These are phyloP conservation scores for Populus tomentosa DNA, from an alignment of 441 rosid species.

Conservation along the genomic window DNA sequence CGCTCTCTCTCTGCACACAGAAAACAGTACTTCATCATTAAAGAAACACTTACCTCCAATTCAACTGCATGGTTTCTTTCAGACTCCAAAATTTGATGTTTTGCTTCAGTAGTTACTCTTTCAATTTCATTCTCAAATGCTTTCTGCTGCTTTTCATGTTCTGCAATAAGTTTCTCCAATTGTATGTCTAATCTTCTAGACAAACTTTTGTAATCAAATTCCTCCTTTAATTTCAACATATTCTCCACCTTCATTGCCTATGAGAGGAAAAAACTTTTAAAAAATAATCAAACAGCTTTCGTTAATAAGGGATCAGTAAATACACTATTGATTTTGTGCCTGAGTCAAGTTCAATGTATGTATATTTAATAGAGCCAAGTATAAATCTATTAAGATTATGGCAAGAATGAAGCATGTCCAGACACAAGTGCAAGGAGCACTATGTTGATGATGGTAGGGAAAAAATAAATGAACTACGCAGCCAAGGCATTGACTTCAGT, in stretches of 20 bases:
- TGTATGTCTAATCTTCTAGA: slow-evolving; percentile 86
- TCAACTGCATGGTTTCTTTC: slow-evolving; percentile 70
- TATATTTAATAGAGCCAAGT: not conserved
- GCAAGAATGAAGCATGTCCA: not conserved
- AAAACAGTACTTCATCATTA: not conserved
- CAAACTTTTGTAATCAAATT: slow-evolving; percentile 97
- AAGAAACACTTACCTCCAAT: slow-evolving; percentile 55
- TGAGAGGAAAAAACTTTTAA: slow-evolving; percentile 16
- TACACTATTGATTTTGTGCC: not conserved
- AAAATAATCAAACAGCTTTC: not conserved
- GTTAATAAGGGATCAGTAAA: not conserved
- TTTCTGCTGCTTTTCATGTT: slow-evolving; percentile 94
- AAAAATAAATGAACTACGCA: slow-evolving; percentile 1
- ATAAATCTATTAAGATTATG: not conserved
- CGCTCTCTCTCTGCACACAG: not conserved
- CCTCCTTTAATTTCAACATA: slow-evolving; percentile 98
- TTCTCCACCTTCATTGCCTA: slow-evolving; percentile 99
- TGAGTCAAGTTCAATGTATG: not conserved
- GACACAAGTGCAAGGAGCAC: not conserved
- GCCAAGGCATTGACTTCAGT: not conserved
- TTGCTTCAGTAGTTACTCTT: slow-evolving; percentile 64
- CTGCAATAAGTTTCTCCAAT: slow-evolving; percentile 80
- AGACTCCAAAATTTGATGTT: slow-evolving; percentile 58
- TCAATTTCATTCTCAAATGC: slow-evolving; percentile 73
- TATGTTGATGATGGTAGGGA: not conserved